These are phyloP conservation scores for Tremella fuciformis DNA, from an alignment of 768 basidiomycete species.

Conservation along the genomic window DNA sequence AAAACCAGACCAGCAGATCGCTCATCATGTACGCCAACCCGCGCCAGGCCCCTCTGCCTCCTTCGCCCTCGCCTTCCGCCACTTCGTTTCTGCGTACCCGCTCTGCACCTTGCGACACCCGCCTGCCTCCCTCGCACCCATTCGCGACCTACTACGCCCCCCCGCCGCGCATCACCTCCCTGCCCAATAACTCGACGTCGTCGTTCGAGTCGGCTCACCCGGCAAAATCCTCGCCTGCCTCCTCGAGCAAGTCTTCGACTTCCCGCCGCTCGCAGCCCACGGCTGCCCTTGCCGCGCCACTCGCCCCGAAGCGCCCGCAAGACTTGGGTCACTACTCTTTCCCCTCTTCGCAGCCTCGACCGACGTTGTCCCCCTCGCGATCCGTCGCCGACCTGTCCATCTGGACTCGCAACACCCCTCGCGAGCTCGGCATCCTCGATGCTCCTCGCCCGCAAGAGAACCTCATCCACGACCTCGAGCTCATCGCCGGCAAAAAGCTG, in stretches of 20 bases:
- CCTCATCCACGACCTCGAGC: conserved; percentile 35
- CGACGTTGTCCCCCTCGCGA: not conserved
- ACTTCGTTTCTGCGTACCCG: not conserved
- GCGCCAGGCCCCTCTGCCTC: not conserved
- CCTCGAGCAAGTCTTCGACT: not conserved
- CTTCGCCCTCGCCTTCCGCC: not conserved
- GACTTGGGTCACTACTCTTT: not conserved
- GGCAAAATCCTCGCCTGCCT: not conserved
- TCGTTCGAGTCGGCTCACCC: not conserved
- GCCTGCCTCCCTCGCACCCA: not conserved
- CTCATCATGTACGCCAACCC: conserved; percentile 3
- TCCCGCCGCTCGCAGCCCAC: not conserved
- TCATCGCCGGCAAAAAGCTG: conserved; percentile 35
- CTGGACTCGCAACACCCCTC: not conserved
- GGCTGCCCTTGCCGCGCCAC: not conserved
- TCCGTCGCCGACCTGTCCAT: not conserved
- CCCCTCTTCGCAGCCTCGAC: not conserved
- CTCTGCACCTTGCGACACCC: not conserved
- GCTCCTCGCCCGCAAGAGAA: conserved; percentile 23
- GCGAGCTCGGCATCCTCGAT: conserved; percentile 29
- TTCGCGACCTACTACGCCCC: not conserved
- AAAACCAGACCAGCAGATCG: not conserved
- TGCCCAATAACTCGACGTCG: not conserved
- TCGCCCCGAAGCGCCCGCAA: not conserved
- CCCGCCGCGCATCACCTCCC: not conserved